phyloP scores from a whole-genome alignment of 2,329 filamentous ascomycete genomes.

The Fusarium pseudograminearum region DNA sequence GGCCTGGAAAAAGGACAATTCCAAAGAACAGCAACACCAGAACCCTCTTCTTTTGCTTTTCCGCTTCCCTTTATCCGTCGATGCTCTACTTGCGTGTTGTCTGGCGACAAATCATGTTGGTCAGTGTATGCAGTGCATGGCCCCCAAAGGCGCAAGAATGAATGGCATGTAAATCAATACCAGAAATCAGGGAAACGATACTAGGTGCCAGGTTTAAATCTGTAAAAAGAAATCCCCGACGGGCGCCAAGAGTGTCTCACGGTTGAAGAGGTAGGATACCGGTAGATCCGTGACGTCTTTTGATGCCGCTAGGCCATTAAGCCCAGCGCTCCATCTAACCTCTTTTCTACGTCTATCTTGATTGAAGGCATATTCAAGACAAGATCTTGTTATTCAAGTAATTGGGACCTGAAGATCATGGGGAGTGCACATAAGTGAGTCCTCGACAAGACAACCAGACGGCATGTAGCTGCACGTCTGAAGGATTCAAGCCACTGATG shows the following conservation, averaged over 20 bases:
- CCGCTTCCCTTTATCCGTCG: constrained; percentile 14
- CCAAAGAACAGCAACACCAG: constrained; percentile 11
- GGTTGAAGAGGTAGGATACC: not conserved
- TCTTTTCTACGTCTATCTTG: constrained; percentile 12
- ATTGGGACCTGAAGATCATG: not conserved
- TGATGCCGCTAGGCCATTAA: constrained; percentile 23
- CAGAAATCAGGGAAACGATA: constrained; percentile 20
- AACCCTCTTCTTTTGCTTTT: not conserved
- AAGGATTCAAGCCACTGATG: constrained; percentile 32
- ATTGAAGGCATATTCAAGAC: not conserved
- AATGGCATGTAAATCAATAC: not conserved
- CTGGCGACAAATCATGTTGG: not conserved
- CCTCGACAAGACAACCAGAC: not conserved
- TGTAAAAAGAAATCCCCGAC: constrained; percentile 23
- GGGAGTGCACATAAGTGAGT: not conserved
- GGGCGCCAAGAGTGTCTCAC: constrained; percentile 5
- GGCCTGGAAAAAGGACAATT: constrained; percentile 1
- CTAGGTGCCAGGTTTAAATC: constrained; percentile 3
- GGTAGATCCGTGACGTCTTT: constrained; percentile 30
- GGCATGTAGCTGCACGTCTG: not conserved
- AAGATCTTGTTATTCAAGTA: not conserved
- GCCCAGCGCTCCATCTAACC: constrained; percentile 31
- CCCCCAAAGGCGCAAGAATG: not conserved
- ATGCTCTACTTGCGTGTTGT: not conserved
- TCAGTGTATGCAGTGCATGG: constrained; percentile 2